Evolutionary conservation across 371 early-diverging fungal genomes (phyloP).

Genomic region (Zychaea mexicana): DNA sequence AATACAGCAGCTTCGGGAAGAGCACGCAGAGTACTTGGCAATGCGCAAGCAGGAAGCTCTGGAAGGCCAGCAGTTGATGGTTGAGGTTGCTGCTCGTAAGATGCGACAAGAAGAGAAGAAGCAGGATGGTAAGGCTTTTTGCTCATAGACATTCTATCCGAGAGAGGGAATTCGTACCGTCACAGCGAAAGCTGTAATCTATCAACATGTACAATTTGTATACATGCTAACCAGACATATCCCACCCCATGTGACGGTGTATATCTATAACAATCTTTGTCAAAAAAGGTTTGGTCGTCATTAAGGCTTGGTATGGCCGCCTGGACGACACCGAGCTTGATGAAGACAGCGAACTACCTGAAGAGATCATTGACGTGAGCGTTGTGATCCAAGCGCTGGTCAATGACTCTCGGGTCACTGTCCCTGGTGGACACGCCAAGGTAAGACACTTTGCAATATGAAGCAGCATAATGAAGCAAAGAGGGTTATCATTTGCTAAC

Average conservation of each 20-base stretch:
- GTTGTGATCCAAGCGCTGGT: conserved; percentile 85
- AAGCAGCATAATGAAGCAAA: too few species aligned
- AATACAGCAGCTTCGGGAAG: conserved; percentile 71
- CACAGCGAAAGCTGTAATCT: too few species aligned
- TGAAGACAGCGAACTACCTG: conserved; percentile 14
- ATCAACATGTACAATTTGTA: too few species aligned
- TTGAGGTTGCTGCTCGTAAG: conserved; percentile 70
- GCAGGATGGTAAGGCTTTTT: conserved; percentile 48
- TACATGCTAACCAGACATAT: too few species aligned
- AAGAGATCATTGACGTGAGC: conserved; percentile 81
- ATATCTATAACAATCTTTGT: too few species aligned
- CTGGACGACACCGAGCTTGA: conserved; percentile 29
- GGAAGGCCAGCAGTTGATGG: conserved; percentile 75
- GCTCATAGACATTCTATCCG: too few species aligned
- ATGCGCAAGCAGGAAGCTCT: conserved; percentile 78
- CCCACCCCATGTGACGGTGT: too few species aligned
- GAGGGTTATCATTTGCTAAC: too few species aligned
- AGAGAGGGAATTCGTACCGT: too few species aligned
- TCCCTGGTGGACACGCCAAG: conserved; percentile 89
- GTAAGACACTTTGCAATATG: conserved; percentile 30
- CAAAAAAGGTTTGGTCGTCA: conserved; percentile 75
- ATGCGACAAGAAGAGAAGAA: conserved; percentile 66
- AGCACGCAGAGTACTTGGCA: conserved; percentile 75
- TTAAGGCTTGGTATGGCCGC: conserved; percentile 88
- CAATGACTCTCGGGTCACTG: conserved; percentile 80